Evolutionary conservation across 2,329 filamentous ascomycete genomes (phyloP).

Genomic region (Ascochyta fabae): DNA sequence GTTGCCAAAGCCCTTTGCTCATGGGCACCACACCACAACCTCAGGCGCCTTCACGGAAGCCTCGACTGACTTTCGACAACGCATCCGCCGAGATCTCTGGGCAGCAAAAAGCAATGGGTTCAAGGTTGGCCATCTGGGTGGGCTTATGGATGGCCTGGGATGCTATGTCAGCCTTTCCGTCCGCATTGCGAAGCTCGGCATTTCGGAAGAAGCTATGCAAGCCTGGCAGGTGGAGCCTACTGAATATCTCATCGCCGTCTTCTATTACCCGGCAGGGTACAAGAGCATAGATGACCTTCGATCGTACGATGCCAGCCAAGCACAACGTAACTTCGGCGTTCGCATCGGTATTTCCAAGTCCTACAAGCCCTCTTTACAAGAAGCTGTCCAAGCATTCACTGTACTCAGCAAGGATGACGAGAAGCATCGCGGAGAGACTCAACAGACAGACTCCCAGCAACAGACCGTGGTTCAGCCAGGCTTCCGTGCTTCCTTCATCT

Average conservation of each 20-base stretch:
- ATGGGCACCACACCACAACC: not conserved
- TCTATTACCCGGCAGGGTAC: constrained; percentile 70
- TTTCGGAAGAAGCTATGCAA: constrained; percentile 75
- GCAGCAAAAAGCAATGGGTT: constrained; percentile 70
- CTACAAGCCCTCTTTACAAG: constrained; percentile 71
- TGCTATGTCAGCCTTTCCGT: constrained; percentile 71
- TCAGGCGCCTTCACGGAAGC: constrained; percentile 25
- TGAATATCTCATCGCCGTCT: constrained; percentile 77
- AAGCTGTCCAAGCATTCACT: constrained; percentile 62
- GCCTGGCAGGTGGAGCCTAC: constrained; percentile 74
- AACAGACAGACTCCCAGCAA: constrained; percentile 28
- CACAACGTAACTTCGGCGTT: constrained; percentile 59
- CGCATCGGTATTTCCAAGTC: constrained; percentile 72
- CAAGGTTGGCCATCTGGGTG: constrained; percentile 68
- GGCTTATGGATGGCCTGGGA: constrained; percentile 56
- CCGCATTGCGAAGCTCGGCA: constrained; percentile 70
- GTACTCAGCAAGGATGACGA: constrained; percentile 44
- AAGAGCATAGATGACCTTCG: constrained; percentile 63
- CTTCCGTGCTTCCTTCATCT: constrained; percentile 71
- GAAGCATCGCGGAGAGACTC: constrained; percentile 29
- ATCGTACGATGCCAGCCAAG: constrained; percentile 46
- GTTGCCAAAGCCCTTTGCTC: constrained; percentile 37
- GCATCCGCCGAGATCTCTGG: constrained; percentile 67
- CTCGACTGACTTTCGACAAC: constrained; percentile 37
- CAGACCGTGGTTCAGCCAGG: constrained; percentile 23